Conservation (phyloP, 441 rosid species). For the Rhodomyrtus psidioides region DNA sequence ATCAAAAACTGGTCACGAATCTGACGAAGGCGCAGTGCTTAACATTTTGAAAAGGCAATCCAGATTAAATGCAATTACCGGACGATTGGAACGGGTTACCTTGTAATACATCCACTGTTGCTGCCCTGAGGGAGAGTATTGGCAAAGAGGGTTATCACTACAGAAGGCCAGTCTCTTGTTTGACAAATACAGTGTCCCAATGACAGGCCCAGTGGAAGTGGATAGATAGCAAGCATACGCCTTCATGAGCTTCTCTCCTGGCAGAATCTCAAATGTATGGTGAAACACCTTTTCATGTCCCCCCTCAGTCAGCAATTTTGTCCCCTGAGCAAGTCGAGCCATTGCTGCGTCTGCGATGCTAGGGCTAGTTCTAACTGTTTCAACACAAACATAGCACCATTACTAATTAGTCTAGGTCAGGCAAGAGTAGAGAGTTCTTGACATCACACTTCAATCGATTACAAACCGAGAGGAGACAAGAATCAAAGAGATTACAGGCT, state of each 20-base stretch:
- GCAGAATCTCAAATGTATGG: conserved; percentile 42
- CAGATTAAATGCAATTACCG: background rate
- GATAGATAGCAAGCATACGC: conserved; percentile 77
- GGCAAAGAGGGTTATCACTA: conserved; percentile 55
- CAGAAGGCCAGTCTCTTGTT: conserved; percentile 50
- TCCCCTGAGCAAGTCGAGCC: conserved; percentile 73
- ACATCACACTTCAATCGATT: background rate
- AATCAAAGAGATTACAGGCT: background rate
- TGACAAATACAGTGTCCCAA: conserved; percentile 68
- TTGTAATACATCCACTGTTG: conserved; percentile 59
- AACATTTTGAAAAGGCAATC: background rate
- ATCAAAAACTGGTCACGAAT: background rate
- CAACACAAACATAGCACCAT: background rate
- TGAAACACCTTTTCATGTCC: conserved; percentile 66
- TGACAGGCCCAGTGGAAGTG: conserved; percentile 66
- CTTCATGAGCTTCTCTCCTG: conserved; percentile 63
- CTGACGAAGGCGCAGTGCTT: background rate
- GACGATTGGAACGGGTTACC: conserved; percentile 23
- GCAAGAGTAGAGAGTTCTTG: background rate
- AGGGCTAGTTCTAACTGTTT: conserved; percentile 54
- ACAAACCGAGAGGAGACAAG: background rate
- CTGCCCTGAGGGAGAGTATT: conserved; percentile 35
- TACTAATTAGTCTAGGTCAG: background rate
- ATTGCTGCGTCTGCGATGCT: conserved; percentile 67
- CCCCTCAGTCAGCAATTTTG: conserved; percentile 69